Evolutionary conservation across 2,329 filamentous ascomycete genomes (phyloP).

Genomic region (Exophiala viscosa): DNA sequence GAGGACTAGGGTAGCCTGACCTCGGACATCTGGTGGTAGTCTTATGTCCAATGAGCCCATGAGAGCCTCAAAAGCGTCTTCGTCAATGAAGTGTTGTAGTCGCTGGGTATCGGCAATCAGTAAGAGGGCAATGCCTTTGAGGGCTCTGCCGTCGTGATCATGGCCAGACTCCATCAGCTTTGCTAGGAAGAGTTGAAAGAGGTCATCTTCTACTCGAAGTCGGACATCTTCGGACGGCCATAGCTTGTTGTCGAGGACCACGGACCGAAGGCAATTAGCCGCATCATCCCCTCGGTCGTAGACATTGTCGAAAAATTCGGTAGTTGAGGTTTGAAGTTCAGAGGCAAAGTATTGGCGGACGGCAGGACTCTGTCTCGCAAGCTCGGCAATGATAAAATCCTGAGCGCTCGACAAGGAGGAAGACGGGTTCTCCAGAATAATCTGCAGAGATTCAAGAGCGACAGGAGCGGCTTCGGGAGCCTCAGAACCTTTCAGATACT

Average conservation of each 20-base stretch:
- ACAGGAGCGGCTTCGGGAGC: slow-evolving; percentile 39
- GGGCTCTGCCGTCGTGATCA: slow-evolving; percentile 61
- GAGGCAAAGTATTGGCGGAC: slow-evolving; percentile 43
- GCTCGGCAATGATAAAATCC: slow-evolving; percentile 46
- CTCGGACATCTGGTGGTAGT: slow-evolving; percentile 67
- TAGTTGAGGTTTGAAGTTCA: slow-evolving; percentile 43
- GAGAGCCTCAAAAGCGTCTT: slow-evolving; percentile 76
- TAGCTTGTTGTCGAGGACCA: slow-evolving; percentile 44
- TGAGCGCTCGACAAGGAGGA: slow-evolving; percentile 38
- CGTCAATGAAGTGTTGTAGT: slow-evolving; percentile 53
- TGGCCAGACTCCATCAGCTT: slow-evolving; percentile 87
- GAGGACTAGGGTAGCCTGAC: slow-evolving; percentile 75
- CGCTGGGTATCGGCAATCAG: slow-evolving; percentile 53
- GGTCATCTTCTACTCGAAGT: slow-evolving; percentile 44
- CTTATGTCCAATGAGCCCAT: slow-evolving; percentile 83
- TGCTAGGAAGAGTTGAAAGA: slow-evolving; percentile 68
- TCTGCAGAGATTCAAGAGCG: slow-evolving; percentile 42
- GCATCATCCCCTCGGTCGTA: slow-evolving; percentile 47
- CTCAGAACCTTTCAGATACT: slow-evolving; percentile 43
- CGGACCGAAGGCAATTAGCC: slow-evolving; percentile 45
- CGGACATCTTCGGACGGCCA: slow-evolving; percentile 43
- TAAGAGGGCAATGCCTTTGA: slow-evolving; percentile 58
- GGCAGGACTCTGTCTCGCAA: slow-evolving; percentile 42
- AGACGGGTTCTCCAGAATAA: slow-evolving; percentile 39
- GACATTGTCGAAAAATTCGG: slow-evolving; percentile 47